These are phyloP conservation scores for Diacronema lutheri DNA, from an alignment of 78 protist species.

Conservation along the genomic window DNA sequence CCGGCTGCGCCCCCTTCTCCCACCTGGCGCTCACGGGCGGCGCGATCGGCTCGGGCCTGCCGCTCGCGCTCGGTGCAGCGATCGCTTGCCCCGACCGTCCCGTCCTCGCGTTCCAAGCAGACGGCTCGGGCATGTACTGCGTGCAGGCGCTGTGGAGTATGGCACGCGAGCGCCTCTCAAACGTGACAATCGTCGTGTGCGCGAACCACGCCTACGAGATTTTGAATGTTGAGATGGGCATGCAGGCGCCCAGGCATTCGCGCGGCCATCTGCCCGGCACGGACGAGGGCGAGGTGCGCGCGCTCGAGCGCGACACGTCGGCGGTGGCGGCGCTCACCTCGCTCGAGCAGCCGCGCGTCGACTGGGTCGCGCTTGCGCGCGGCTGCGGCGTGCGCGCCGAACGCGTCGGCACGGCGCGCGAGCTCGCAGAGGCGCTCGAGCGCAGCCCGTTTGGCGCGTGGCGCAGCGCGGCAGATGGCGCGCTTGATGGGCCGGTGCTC, in stretches of 20 bases:
- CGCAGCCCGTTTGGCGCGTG: not conserved
- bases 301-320: no score
- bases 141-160: conserved; percentile 10
- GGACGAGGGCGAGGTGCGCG: not conserved
- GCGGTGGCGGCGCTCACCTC: not conserved
- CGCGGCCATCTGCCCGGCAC: no score
- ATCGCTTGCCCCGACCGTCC: not conserved
- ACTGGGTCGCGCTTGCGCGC: not conserved
- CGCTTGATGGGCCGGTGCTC: not conserved
- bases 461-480: not conserved
- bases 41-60: conserved; percentile 4
- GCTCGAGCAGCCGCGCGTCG: not conserved
- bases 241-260: not conserved
- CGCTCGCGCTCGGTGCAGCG: conserved; percentile 4
- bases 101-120: not conserved
- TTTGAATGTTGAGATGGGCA: not conserved
- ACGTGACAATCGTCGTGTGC: not conserved
- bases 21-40: conserved; percentile 16
- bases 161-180: not conserved
- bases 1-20: not conserved
- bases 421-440: not conserved
- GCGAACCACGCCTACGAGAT: not conserved
- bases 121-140: conserved; percentile 17
- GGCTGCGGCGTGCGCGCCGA: conserved; percentile 8
- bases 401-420: not conserved